phyloP scores from a whole-genome alignment of 2,329 filamentous ascomycete genomes.

The Aspergillus amoenus region DNA sequence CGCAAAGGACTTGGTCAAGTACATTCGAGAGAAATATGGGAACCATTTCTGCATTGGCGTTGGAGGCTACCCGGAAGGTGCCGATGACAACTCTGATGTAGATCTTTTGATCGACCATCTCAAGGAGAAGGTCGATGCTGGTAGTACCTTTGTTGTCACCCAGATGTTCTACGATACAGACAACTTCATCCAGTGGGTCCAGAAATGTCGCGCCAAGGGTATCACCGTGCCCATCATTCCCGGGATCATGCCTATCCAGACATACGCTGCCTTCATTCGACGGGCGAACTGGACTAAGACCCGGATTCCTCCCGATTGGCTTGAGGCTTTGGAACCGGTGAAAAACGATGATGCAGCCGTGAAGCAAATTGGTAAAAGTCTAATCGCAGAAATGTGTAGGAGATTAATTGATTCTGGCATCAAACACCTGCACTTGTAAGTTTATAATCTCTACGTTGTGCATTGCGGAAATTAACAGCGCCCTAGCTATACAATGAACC shows the following conservation, averaged over 20 bases:
- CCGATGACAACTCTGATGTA: conserved; percentile 86
- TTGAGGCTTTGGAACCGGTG: conserved; percentile 78
- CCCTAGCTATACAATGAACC: conserved; percentile 88
- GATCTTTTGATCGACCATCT: conserved; percentile 84
- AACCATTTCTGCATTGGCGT: conserved; percentile 97
- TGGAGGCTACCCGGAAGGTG: conserved; percentile 93
- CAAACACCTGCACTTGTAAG: conserved; percentile 81
- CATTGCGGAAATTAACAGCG: background rate
- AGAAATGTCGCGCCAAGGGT: conserved; percentile 79
- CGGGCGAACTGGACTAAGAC: conserved; percentile 90
- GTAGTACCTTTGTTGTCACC: conserved; percentile 90
- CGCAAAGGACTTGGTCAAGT: conserved; percentile 83
- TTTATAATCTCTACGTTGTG: background rate
- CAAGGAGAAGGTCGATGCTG: conserved; percentile 95
- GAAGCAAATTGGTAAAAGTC: conserved; percentile 79
- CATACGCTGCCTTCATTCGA: conserved; percentile 87
- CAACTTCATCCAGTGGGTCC: conserved; percentile 88
- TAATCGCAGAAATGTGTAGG: conserved; percentile 87
- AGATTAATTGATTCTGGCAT: conserved; percentile 81
- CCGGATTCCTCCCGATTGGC: conserved; percentile 77
- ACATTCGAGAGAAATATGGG: conserved; percentile 76
- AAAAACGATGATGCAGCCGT: conserved; percentile 97
- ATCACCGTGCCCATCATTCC: conserved; percentile 81
- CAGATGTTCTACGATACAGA: conserved; percentile 99
- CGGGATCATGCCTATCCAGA: conserved; percentile 92